These are phyloP conservation scores for Mucor racemosus DNA, from an alignment of 371 early-diverging fungal species.

Conservation along the genomic window DNA sequence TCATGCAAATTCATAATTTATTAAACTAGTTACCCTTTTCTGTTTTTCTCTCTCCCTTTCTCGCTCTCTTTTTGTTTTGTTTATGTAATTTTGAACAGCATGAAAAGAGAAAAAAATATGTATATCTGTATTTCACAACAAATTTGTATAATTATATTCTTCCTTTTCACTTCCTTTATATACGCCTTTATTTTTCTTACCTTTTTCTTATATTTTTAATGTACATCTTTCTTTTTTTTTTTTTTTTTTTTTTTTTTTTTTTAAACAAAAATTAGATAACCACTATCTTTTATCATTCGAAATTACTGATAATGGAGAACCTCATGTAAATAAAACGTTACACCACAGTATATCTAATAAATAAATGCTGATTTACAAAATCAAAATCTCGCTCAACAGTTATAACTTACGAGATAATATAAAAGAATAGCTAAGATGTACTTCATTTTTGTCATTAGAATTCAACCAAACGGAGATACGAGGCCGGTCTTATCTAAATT, in stretches of 20 bases:
- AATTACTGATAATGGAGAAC: neutral
- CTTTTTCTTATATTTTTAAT: neutral
- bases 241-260: neutral
- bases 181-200: neutral
- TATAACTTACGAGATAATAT: too few relatives aligned
- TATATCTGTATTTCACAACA: too few relatives aligned
- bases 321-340: constrained; percentile 4
- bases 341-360: neutral
- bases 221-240: neutral
- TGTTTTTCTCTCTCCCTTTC: neutral
- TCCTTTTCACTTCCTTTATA: neutral
- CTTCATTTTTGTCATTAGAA: too few relatives aligned
- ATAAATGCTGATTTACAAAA: neutral
- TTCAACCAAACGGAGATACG: too few relatives aligned
- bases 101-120: neutral
- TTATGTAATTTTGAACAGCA: too few relatives aligned
- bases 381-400: neutral
- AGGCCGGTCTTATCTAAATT: too few relatives aligned
- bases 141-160: neutral
- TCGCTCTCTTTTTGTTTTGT: neutral
- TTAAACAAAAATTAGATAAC: neutral
- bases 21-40: constrained; percentile 9
- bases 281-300: neutral
- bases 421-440: too few relatives aligned
- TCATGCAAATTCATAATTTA: constrained; percentile 29